Conservation (phyloP, 2,329 filamentous ascomycete genomes). For the Alternaria hordeiaustralica region DNA sequence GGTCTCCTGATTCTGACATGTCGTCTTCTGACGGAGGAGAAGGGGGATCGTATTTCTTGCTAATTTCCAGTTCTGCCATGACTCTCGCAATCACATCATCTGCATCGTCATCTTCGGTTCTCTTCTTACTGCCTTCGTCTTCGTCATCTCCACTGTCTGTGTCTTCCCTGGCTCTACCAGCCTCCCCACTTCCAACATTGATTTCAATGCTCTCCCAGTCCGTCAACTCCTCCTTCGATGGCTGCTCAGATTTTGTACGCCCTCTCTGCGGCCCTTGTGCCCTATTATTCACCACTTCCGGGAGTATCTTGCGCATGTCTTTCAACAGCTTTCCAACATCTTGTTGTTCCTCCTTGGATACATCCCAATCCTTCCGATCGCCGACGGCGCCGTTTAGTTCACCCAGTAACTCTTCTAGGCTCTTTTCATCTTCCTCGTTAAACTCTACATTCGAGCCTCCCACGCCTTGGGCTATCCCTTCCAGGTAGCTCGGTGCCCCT, state of each 20-base stretch:
- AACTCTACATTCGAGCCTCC: constrained; percentile 33
- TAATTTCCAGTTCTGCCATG: constrained; percentile 55
- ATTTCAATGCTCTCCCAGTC: constrained; percentile 45
- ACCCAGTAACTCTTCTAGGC: constrained; percentile 54
- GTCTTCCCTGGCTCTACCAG: constrained; percentile 26
- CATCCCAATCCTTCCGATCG: constrained; percentile 48
- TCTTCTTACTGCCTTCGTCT: constrained; percentile 26
- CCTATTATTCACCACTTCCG: constrained; percentile 34
- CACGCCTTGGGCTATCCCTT: constrained; percentile 40
- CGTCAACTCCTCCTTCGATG: constrained; percentile 24
- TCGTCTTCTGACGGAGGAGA: constrained; percentile 29
- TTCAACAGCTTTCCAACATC: constrained; percentile 50
- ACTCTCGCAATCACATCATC: constrained; percentile 56
- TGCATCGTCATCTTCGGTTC: constrained; percentile 49
- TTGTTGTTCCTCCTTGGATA: constrained; percentile 49
- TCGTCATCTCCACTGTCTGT: constrained; percentile 25
- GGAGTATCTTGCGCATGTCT: constrained; percentile 51
- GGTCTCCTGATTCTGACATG: constrained; percentile 10
- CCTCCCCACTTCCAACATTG: constrained; percentile 34
- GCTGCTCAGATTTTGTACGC: constrained; percentile 2
- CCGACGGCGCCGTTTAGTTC: constrained; percentile 46
- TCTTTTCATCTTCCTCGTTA: constrained; percentile 52
- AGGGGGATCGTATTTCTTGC: constrained; percentile 47
- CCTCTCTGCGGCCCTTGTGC: constrained; percentile 5
- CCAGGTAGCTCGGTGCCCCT: constrained; percentile 43